These are phyloP conservation scores for Saccharomyces hybrid DNA, from an alignment of 1,139 yeast species.

Conservation along the genomic window DNA sequence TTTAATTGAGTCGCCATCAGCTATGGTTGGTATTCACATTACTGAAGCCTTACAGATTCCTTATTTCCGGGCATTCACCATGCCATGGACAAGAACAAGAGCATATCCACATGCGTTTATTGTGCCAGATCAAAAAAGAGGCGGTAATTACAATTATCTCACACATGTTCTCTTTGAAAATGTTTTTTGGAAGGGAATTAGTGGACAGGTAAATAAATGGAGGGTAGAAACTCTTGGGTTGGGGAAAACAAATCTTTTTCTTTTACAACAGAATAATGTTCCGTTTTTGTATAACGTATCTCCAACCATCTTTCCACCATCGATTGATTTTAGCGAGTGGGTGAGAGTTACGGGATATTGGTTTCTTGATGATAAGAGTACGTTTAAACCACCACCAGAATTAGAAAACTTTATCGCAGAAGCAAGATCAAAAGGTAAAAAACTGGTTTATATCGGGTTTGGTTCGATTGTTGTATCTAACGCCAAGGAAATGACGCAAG, in stretches of 20 bases:
- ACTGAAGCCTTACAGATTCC: slow-evolving; percentile 89
- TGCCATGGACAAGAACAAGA: slow-evolving; percentile 97
- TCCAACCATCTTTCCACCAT: slow-evolving; percentile 82
- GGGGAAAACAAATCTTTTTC: slow-evolving; percentile 60
- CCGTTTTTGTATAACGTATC: slow-evolving; percentile 88
- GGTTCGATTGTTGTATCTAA: slow-evolving; percentile 90
- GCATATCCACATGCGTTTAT: slow-evolving; percentile 95
- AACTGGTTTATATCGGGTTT: slow-evolving; percentile 84
- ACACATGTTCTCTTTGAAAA: slow-evolving; percentile 91
- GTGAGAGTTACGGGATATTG: slow-evolving; percentile 91
- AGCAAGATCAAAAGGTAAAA: slow-evolving; percentile 55
- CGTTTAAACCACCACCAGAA: slow-evolving; percentile 56
- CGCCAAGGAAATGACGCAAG: slow-evolving; percentile 67
- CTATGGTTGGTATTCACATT: slow-evolving; percentile 91
- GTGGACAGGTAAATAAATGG: slow-evolving; percentile 87
- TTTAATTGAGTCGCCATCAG: slow-evolving; percentile 86
- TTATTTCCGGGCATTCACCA: slow-evolving; percentile 88
- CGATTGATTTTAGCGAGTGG: slow-evolving; percentile 93
- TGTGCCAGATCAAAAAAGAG: slow-evolving; percentile 87
- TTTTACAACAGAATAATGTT: slow-evolving; percentile 65
- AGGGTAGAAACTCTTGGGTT: slow-evolving; percentile 58
- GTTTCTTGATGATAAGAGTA: slow-evolving; percentile 70
- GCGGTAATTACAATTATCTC: slow-evolving; percentile 85
- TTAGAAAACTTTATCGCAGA: slow-evolving; percentile 51
- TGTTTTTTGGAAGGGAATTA: slow-evolving; percentile 87